Evolutionary conservation across 495 filamentous ascomycete genomes (phyloP), one percentile per base, ranked within the genome.

Genomic region (Tuber aestivum): DNA sequence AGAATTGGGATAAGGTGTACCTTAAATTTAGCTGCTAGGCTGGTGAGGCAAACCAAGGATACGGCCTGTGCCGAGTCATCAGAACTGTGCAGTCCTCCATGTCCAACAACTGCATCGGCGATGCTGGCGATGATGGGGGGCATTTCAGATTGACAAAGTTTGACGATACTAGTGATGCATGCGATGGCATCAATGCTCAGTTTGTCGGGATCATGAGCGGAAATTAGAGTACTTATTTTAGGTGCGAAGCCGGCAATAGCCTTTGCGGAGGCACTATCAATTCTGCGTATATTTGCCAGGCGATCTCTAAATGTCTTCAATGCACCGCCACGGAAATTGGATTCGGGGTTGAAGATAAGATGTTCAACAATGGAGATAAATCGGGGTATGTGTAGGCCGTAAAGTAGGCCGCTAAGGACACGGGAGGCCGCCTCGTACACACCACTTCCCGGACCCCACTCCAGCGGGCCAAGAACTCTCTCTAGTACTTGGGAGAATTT

Each of bases 151-250:
- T 94, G 95, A 73, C 95, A 95, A 82, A 96, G 97, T 82, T 92
- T 92, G 84, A 96, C 93, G 72, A 98, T 94, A 79, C 91, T 90
- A 84, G 97, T 93, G 70, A 97, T 92, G 80, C 95, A 98, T 56
- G 89, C 87, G 61, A 98, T 87, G 8, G 94, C 92, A 41, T 91
- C 91, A 78, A 91, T 91, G 84, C 93, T 95, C 81, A 95, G 89
- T 48, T 89, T 86, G 61, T 89, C 87, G 35, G 89, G 85, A 37
- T 92, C 91, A 18, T 91, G 88, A 7, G 45, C 61, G 27, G 78
- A 86, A 56, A 98, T 87, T 40, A 96, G 91, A 32, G 87, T 86
- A 4, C 91, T 91, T 75, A 97, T 85, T 77, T 89, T 90, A 16
- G 93, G 90, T 78, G 97, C 82, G 86, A 97, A 94, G 56, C 89